Evolutionary conservation across 148 eudicot species (phyloP), one percentile per base, ranked within the genome.

Genomic region (Diospyros lotus): DNA sequence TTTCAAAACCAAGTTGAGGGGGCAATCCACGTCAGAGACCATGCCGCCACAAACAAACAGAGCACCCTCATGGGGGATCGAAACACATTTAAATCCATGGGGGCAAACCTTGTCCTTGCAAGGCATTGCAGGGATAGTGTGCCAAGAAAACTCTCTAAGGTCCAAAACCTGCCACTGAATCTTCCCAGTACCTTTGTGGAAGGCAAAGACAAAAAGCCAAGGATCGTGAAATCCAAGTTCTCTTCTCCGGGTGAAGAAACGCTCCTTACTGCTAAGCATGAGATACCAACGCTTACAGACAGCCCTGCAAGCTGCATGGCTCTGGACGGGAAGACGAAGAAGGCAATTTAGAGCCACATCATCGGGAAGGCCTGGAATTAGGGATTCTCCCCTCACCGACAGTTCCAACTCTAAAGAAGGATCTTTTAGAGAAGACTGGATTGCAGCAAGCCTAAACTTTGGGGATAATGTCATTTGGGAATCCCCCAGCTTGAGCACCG

Each of bases 331-430:
- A 15, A 93, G 71, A 52, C 96, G 89, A 45, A 95, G 88, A 44
- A 95, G 86, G 69, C 99, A 95, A 77, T 83, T 87, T 38, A 93
- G 87, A 52, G 97, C 96, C 44, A 95, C 83, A 84, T 95, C 97
- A 76, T 95, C 94, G 0, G 97, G 97, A 42, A 95, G 94, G 1
- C 98, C 97, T 0, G 96, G 96, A 71, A 95, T 89, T 12, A 95
- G 76, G 15, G 91, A 86, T 66, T 88, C 90, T 13, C 92, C 90
- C 18, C 69, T 80, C 39, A 78, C 67, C 38, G 88, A 87, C 51
- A 89, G 65, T 51, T 92, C 92, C 42, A 64, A 66, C 56, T 91
- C 92, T 46, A 86, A 80, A 8, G 91, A 83, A 38, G 89, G 88
- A 79, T 91, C 86, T 48, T 77, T 67, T 42, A 85, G 72, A 62